Evolutionary conservation across 176 grass and related monocot genomes (phyloP), one percentile per base, ranked within the genome.

Genomic region (Eragrostis nindensis): DNA sequence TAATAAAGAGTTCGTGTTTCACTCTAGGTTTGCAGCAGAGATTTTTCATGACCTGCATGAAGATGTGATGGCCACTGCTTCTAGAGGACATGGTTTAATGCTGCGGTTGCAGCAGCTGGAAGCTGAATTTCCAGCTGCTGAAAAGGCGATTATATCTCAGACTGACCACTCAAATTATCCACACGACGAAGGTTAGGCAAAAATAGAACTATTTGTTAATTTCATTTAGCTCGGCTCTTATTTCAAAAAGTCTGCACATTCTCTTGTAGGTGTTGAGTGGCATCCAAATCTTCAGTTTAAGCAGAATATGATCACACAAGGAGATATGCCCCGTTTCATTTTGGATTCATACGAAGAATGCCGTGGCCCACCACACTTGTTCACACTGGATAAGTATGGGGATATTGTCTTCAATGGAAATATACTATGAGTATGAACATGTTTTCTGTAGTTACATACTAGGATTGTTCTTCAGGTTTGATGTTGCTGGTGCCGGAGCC

Each of bases 301-400:
- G 80, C 93, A 93, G 75, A 99, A 95, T 89, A 71, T 99, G 72
- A 71, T 99, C 64, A 93, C 90, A 32, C 83, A 87, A 90, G 96
- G 92, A 92, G 96, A 99, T 91, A 95, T 99, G 96, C 92, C 96
- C 47, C 92, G 88, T 59, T 99, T 99, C 86, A 85, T 99, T 85
- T 88, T 99, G 90, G 92, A 99, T 74, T 99, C 90, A 30, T 99
- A 99, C 22, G 90, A 99, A 99, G 96, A 99, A 88, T 99, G 96
- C n/a, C 82, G 19, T 89, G 89, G 96, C 4, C 96, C 93, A 66
- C 96, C 96, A 41, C 88, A 66, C 46, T 81, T 99, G 69, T 99
- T 99, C 81, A 99, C 80, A 19, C 66, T 99, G 82, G 96, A 99
- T 84, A 99, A 93, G 96, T 99, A 93, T 18, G 87, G 22, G 73